A percentile compares a stretch with the other conserved stretches of the same genome.
Conservation (phyloP, 1,284 basidiomycete genomes). For the Austroboletus olivaceoglutinosus region DNA sequence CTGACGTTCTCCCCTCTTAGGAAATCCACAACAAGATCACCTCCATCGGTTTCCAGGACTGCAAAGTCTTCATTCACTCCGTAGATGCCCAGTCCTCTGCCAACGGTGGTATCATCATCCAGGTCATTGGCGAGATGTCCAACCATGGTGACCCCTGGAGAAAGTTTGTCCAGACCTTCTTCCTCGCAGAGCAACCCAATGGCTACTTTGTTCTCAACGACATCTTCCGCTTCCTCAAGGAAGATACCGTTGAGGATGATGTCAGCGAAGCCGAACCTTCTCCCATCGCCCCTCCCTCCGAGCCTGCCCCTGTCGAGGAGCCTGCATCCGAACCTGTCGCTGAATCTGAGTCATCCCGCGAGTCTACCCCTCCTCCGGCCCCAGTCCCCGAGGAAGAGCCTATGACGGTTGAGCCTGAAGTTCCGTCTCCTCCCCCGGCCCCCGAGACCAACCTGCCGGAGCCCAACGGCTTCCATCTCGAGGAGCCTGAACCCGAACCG, state of each 20-base stretch:
- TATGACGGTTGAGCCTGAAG: conserved; percentile 29
- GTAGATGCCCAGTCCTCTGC: conserved; percentile 94
- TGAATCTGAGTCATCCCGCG: conserved; percentile 24
- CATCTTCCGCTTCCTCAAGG: conserved; percentile 99
- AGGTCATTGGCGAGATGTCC: conserved; percentile 98
- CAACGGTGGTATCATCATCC: conserved; percentile 95
- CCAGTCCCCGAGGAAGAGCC: conserved; percentile 39
- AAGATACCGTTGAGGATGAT: conserved; percentile 86
- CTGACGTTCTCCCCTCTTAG: conserved; percentile 43
- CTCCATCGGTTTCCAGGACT: conserved; percentile 90
- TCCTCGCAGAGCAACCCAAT: conserved; percentile 98
- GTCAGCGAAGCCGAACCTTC: conserved; percentile 42
- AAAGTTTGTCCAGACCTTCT: conserved; percentile 99
- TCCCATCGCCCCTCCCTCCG: conserved; percentile 33
- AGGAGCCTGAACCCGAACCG: conserved; percentile 33
- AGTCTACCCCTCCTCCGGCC: conserved; percentile 34
- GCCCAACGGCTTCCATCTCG: conserved; percentile 28
- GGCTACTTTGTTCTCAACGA: conserved; percentile 99
- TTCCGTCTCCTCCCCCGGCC: conserved; percentile 29
- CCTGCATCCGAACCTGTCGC: conserved; percentile 13
- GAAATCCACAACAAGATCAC: conserved; percentile 98
- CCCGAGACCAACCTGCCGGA: conserved; percentile 25
- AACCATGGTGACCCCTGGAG: conserved; percentile 91
- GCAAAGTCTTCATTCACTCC: conserved; percentile 97
- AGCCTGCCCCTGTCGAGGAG: conserved; percentile 36